Conservation (phyloP, 345 rosid species). For the Lepidium didymum region DNA sequence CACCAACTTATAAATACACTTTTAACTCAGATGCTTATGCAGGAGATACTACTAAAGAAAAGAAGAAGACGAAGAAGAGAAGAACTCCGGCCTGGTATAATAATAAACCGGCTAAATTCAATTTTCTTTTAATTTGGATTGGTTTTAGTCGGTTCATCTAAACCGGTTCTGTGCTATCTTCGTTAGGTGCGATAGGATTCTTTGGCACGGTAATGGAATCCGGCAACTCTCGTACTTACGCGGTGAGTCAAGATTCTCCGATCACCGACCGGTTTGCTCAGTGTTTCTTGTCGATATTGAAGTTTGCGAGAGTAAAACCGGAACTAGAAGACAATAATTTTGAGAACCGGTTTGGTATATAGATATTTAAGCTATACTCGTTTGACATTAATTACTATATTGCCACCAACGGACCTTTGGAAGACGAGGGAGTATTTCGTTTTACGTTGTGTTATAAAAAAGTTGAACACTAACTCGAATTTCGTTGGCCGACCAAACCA, state of each 20-base stretch:
- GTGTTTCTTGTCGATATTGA: conserved; percentile 53
- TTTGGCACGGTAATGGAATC: conserved; percentile 80
- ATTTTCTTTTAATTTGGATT: not conserved
- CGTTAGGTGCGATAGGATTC: conserved; percentile 87
- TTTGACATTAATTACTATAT: not conserved
- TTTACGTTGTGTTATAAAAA: conserved; percentile 13
- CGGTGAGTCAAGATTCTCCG: conserved; percentile 69
- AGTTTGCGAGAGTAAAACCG: conserved; percentile 31
- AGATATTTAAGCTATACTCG: not conserved
- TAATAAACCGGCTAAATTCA: not conserved
- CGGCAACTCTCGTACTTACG: conserved; percentile 50
- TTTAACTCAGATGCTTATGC: conserved; percentile 74
- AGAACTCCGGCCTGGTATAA: conserved; percentile 95
- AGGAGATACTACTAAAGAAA: conserved; percentile 53
- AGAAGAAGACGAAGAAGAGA: conserved; percentile 65
- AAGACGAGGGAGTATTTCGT: not conserved
- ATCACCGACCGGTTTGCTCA: conserved; percentile 81
- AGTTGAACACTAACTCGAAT: not conserved
- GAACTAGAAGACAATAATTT: conserved; percentile 18
- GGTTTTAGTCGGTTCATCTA: not conserved
- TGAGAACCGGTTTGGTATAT: not conserved
- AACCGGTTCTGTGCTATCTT: not conserved
- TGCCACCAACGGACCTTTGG: not conserved
- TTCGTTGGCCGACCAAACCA: conserved; percentile 20
- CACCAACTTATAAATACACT: conserved; percentile 91